Base-by-base conservation (phyloP, 352 stramenopile species). In the Pythium rishiriense region DNA sequence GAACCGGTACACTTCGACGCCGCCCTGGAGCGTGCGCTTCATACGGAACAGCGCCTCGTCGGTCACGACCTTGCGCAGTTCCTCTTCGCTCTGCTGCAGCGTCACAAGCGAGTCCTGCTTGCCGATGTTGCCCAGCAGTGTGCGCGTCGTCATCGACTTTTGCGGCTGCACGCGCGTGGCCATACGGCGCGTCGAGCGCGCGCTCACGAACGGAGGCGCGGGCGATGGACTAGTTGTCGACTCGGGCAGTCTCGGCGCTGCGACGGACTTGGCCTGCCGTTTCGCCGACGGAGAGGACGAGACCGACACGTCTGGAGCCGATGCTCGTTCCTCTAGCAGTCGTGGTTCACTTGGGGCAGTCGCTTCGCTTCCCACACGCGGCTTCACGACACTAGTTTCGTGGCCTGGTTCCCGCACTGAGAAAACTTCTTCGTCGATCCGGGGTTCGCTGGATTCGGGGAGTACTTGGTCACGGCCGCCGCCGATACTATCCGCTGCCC, bases 81-180 rank as follows among this genome's bases (percentile, higher is more conserved):
- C n/a, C 17, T 69, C 48, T 39, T 69, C 62, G 33, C 17, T 54
- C 11, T 53, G 48, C 15, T 63, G 45, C 9, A 64, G 62, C 1
- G 11, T 51, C 5, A 69, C 21, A 3, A 69, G 55, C 24, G 62
- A 69, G 39, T 64, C 54, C 7, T 37, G 19, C 14, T 58, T 57
- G 35, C 53, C 46, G 14, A 68, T 58, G 5, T 28, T 25, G 7
- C 25, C 54, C 25, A 69, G 22, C 52, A 69, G 39, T 19, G 54
- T 54, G 15, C 62, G 55, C n/a, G 48, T 64, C 8, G 62, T 69
- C 37, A 64, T 55, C 14, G 62, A 56, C 39, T 64, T 69, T 33
- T 64, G 54, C 17, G 62, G 62, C 47, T 60, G 47, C 54, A 64
- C 48, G 7, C 41, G 39, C 15, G 62, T 63, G n/a, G 54, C 62